These are phyloP conservation scores for Skeletonema potamos DNA, from an alignment of 108 stramenopile species.

Conservation along the genomic window DNA sequence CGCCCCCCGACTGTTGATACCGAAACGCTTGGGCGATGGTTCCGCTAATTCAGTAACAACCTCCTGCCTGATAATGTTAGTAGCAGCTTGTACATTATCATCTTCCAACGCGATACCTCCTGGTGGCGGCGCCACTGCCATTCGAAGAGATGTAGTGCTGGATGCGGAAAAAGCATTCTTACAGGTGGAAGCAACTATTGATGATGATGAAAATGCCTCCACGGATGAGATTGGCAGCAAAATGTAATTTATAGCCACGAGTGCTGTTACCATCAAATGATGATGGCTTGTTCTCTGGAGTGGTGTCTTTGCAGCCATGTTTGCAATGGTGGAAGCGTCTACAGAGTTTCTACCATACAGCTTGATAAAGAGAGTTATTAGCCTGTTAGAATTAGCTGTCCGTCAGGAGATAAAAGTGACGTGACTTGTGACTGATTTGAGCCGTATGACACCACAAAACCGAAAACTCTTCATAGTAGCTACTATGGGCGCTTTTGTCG, in stretches of 20 bases:
- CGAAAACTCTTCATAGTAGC: too few species aligned
- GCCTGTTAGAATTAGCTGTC: too few species aligned
- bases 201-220: neutral
- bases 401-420: too few species aligned
- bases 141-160: neutral
- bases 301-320: neutral
- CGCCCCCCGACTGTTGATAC: conserved; percentile 46
- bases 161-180: neutral
- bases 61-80: neutral
- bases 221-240: neutral
- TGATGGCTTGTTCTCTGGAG: too few species aligned
- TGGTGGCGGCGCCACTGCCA: conserved; percentile 4
- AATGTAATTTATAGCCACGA: neutral
- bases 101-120: conserved; percentile 14
- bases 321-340: neutral
- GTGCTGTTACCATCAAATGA: neutral
- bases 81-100: neutral
- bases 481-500: too few species aligned
- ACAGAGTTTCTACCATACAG: too few species aligned
- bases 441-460: too few species aligned
- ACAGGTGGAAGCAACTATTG: conserved; percentile 2
- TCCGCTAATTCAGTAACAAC: conserved; percentile 11
- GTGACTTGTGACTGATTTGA: too few species aligned
- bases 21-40: conserved; percentile 21
- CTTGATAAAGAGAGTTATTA: too few species aligned